A percentile compares a stretch with the other conserved stretches of the same genome.
Evolutionary conservation across 2,329 filamentous ascomycete genomes (phyloP).

Genomic region (Cladophialophora psammophila): DNA sequence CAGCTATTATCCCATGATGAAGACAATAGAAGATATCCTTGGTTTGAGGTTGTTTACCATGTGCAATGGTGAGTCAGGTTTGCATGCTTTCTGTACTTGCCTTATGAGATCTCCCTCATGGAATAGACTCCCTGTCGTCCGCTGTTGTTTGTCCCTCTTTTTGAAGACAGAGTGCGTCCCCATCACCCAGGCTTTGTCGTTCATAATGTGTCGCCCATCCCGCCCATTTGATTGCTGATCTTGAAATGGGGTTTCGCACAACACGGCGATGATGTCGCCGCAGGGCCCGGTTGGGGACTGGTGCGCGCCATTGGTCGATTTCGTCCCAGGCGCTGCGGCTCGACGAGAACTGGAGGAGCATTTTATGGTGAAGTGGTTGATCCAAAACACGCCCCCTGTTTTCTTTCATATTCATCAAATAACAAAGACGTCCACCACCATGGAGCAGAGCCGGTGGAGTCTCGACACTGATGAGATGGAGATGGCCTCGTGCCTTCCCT

Average conservation of each 20-base stretch:
- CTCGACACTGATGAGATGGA: conserved; percentile 18
- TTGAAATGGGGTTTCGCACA: not conserved
- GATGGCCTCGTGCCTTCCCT: conserved; percentile 17
- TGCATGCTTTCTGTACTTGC: not conserved
- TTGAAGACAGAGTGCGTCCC: not conserved
- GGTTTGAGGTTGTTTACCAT: conserved; percentile 1
- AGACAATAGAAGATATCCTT: conserved; percentile 31
- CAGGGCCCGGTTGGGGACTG: not conserved
- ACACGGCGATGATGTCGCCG: conserved; percentile 21
- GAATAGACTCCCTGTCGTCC: not conserved
- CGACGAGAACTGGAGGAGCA: conserved; percentile 11
- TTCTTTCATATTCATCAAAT: conserved; percentile 1
- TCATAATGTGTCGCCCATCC: not conserved
- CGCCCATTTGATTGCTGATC: not conserved
- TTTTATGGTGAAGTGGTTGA: not conserved
- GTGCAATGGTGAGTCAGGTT: conserved; percentile 4
- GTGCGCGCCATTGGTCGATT: conserved; percentile 31
- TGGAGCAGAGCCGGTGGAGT: conserved; percentile 19
- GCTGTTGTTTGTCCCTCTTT: not conserved
- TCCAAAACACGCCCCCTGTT: conserved; percentile 1
- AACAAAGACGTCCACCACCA: conserved; percentile 17
- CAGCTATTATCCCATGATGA: conserved; percentile 30
- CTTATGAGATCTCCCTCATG: not conserved
- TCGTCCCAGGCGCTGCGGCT: conserved; percentile 7
- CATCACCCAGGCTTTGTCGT: not conserved